These are phyloP conservation scores for Carex sylvatica DNA, from an alignment of 202 grass and related monocot species.

Conservation along the genomic window DNA sequence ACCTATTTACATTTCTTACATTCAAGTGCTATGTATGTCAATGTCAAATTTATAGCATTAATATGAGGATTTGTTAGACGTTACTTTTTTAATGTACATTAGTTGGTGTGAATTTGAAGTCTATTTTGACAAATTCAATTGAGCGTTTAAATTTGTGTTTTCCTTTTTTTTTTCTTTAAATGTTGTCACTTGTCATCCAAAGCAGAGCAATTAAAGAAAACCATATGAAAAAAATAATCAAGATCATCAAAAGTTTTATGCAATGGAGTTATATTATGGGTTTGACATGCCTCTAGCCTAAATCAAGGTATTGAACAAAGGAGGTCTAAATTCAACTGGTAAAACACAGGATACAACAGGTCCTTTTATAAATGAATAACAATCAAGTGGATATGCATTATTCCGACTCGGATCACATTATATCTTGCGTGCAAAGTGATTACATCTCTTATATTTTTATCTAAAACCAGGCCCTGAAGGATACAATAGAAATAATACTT, in stretches of 20 bases:
- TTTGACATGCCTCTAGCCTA: not conserved
- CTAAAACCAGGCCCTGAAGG: not conserved
- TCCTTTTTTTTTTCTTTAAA: not conserved
- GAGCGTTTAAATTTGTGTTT: not conserved
- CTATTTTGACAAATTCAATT: not conserved
- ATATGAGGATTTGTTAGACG: not conserved
- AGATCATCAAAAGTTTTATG: not conserved
- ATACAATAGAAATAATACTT: not conserved
- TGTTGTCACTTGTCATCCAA: not conserved
- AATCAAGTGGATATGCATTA: not conserved
- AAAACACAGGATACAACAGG: not conserved
- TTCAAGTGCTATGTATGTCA: slow-evolving; percentile 26
- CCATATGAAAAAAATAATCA: not conserved
- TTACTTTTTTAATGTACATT: not conserved
- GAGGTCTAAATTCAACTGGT: not conserved
- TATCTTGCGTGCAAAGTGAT: not conserved
- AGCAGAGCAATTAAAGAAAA: not conserved
- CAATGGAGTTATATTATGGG: not conserved
- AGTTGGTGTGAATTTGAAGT: not conserved
- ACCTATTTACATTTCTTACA: not conserved
- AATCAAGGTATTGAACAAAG: too few species aligned
- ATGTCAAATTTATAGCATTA: not conserved
- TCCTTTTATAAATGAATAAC: not conserved
- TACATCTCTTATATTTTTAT: slow-evolving; percentile 12
- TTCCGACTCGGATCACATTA: not conserved